Conservation (phyloP, 2,329 filamentous ascomycete genomes). For the Aspergillus ruber region DNA sequence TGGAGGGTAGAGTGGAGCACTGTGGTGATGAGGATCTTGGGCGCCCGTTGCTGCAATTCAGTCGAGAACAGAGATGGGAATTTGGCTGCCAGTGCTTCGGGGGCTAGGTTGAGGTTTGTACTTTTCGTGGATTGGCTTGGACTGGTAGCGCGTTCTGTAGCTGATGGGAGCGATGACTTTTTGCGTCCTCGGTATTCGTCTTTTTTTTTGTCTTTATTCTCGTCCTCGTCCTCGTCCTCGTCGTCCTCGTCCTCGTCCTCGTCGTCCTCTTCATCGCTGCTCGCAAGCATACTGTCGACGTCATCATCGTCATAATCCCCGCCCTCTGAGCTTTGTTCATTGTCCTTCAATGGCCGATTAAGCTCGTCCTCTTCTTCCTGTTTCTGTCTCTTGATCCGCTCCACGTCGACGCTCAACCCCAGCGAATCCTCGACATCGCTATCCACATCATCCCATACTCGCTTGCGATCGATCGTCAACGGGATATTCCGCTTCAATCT, state of each 20-base stretch:
- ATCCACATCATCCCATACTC: slow-evolving; percentile 78
- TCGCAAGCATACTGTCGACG: slow-evolving; percentile 68
- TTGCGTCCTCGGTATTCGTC: slow-evolving; percentile 29
- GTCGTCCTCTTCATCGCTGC: slow-evolving; percentile 47
- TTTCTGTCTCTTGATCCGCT: slow-evolving; percentile 43
- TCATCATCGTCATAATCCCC: slow-evolving; percentile 50
- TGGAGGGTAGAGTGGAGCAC: slow-evolving; percentile 84
- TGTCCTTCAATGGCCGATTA: slow-evolving; percentile 35
- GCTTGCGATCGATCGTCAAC: slow-evolving; percentile 75
- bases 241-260: slow-evolving; percentile 42
- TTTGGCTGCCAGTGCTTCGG: slow-evolving; percentile 55
- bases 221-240: slow-evolving; percentile 39
- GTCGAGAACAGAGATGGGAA: slow-evolving; percentile 55
- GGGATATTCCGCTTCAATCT: slow-evolving; percentile 74
- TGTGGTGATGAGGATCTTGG: slow-evolving; percentile 90
- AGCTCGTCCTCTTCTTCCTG: slow-evolving; percentile 40
- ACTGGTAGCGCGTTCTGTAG: slow-evolving; percentile 48
- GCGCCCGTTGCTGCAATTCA: slow-evolving; percentile 47
- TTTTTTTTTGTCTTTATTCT: slow-evolving; percentile 41
- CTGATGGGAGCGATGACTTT: slow-evolving; percentile 32
- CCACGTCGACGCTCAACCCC: slow-evolving; percentile 43
- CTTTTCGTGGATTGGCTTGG: slow-evolving; percentile 50
- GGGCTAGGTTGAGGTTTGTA: slow-evolving; percentile 55
- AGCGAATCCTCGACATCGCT: slow-evolving; percentile 42
- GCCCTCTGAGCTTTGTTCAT: slow-evolving; percentile 38